Base-by-base conservation (phyloP, 345 rosid species). In the Acer saccharum region DNA sequence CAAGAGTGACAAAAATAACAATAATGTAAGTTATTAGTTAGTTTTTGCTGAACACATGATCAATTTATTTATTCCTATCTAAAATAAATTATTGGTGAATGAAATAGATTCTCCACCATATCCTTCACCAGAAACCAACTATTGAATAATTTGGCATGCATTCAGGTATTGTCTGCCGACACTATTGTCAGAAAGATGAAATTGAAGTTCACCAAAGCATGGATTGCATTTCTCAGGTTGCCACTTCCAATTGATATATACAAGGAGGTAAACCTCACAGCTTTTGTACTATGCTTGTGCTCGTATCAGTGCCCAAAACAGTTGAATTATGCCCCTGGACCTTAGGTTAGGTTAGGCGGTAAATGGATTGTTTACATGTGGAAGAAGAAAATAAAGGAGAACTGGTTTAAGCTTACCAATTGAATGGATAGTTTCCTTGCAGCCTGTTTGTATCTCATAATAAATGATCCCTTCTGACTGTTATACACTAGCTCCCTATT, bases 221-320 rank as follows among this genome's bases (percentile, higher is more conserved):
- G 99, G 99, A 84, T 90, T 80, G 81, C 97, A 44, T 94, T 96
- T 89, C 95, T 96, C 76, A 89, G 94, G 84, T 84, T 94, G 66
- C 97, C 92, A 13, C 94, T 94, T 72, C 95, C 97, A 10, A 81
- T 92, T 78, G 94, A 88, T 78, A 85, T 96, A 29, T 96, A 94
- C 88, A 96, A 94, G 85, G 97, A 96, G 94, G 99, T 93, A 78
- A 81, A 68, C n/a, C 54, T 79, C 27, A 67, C 18, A 52, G 70
- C 41, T 55, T 4, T n/a, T 16, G 0, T 65, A 65, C 10, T 69
- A 63, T 71, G 32, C 41, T 57, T 57, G 41, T 9, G 14, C 23
- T 55, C 6, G 8, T 20, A 23, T 60, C 21, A 64, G 46, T 25
- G 60, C 41, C 50, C 73, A 18, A 65, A n/a, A 46, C 35, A 44